Evolutionary conservation across 116 monocot genomes (phyloP).

Genomic region (Trichopus zeylanicus): DNA sequence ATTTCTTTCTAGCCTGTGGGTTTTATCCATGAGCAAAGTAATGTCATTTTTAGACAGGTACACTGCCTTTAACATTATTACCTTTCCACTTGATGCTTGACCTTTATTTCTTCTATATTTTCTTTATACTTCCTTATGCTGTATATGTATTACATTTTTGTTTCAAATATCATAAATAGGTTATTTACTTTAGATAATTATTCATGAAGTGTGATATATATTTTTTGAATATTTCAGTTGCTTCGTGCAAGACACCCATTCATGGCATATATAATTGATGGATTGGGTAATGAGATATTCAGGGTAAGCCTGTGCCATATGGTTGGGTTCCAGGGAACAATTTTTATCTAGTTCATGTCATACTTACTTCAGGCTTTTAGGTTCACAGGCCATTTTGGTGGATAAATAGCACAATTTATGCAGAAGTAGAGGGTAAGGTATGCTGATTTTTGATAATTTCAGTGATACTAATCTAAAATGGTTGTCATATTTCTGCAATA

Average conservation of each 20-base stretch:
- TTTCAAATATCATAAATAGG: no score
- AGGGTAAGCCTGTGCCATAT: conserved; percentile 44
- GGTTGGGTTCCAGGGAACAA: no score
- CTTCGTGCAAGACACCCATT: conserved; percentile 94
- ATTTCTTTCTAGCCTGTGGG: conserved; percentile 68
- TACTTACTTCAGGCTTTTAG: conserved; percentile 43
- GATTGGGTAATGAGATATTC: conserved; percentile 89
- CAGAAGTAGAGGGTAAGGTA: conserved; percentile 96
- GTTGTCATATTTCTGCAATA: neutral
- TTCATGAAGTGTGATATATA: no score
- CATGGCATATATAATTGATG: conserved; percentile 73
- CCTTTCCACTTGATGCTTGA: neutral
- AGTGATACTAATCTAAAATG: neutral
- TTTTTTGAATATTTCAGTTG: conserved; percentile 61
- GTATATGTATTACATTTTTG: no score
- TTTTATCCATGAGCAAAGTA: conserved; percentile 74
- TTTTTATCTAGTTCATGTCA: conserved; percentile 9
- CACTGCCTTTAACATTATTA: neutral
- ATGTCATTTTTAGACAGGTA: conserved; percentile 82
- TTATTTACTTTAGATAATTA: no score
- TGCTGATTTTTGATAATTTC: conserved; percentile 4
- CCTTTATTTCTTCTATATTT: neutral
- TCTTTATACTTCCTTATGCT: no score
- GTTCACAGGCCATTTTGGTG: conserved; percentile 95
- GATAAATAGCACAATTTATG: conserved; percentile 97